Evolutionary conservation across 2,329 filamentous ascomycete species (phyloP).

Genomic region (Exophiala spinifera): DNA sequence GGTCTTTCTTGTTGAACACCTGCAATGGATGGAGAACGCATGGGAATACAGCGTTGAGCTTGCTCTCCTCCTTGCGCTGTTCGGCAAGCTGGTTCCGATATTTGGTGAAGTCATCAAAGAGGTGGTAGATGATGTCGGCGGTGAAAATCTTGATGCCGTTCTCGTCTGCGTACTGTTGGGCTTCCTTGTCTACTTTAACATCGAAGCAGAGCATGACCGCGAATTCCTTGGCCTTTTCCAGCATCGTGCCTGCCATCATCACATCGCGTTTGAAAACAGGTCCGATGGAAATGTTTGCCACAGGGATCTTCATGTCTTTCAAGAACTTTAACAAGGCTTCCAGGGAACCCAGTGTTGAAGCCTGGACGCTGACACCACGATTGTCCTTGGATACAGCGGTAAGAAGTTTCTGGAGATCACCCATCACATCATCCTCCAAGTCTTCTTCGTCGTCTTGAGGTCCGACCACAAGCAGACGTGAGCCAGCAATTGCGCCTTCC

Average conservation of each 20-base stretch:
- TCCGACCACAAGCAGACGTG: slow-evolving; percentile 87
- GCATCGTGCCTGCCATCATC: slow-evolving; percentile 88
- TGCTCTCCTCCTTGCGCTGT: slow-evolving; percentile 93
- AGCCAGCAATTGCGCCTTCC: slow-evolving; percentile 93
- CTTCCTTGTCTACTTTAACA: slow-evolving; percentile 98
- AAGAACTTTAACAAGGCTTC: slow-evolving; percentile 96
- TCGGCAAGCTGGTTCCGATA: slow-evolving; percentile 86
- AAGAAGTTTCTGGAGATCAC: slow-evolving; percentile 86
- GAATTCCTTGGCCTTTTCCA: slow-evolving; percentile 90
- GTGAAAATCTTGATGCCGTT: slow-evolving; percentile 97
- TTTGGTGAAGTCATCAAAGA: slow-evolving; percentile 94
- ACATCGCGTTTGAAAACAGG: slow-evolving; percentile 98
- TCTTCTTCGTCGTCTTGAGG: slow-evolving; percentile 96
- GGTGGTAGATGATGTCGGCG: slow-evolving; percentile 97
- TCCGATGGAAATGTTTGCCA: slow-evolving; percentile 94
- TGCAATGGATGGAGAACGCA: slow-evolving; percentile 86
- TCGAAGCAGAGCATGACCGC: slow-evolving; percentile 99
- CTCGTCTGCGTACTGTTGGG: slow-evolving; percentile 83
- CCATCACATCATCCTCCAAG: slow-evolving; percentile 92
- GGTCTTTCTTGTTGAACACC: slow-evolving; percentile 97
- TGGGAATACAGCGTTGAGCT: slow-evolving; percentile 94
- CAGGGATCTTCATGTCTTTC: slow-evolving; percentile 92
- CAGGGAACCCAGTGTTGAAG: slow-evolving; percentile 92
- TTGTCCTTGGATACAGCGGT: slow-evolving; percentile 88
- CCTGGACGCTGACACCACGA: slow-evolving; percentile 93